Conservation (phyloP, 2,329 filamentous ascomycete genomes). For the Eutypella sp. region DNA sequence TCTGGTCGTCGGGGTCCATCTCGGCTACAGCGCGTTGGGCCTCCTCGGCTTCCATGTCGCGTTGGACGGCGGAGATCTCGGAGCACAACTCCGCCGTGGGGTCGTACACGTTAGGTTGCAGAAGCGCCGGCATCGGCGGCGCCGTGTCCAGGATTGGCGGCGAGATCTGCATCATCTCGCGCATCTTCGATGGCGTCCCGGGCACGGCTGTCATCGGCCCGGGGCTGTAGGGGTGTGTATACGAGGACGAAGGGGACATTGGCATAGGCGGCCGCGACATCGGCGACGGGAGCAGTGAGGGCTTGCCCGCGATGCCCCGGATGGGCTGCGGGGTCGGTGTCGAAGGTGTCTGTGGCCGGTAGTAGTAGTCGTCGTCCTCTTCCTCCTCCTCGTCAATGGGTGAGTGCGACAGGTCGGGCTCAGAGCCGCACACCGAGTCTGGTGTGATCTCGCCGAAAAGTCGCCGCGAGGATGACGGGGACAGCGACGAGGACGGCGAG, state of each 20-base stretch:
- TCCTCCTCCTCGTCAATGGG: constrained; percentile 23
- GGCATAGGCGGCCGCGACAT: neutral
- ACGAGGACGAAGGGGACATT: neutral
- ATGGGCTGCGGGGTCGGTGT: constrained; percentile 10
- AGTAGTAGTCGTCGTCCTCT: constrained; percentile 24
- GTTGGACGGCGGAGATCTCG: constrained; percentile 53
- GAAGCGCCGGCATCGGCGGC: constrained; percentile 42
- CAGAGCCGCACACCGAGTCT: constrained; percentile 17
- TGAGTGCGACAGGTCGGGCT: constrained; percentile 27
- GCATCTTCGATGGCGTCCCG: constrained; percentile 14
- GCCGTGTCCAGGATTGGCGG: constrained; percentile 45
- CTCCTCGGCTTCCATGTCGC: constrained; percentile 53
- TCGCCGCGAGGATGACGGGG: constrained; percentile 10
- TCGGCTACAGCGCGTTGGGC: constrained; percentile 52
- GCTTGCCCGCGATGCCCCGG: neutral
- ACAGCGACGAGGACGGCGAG: neutral
- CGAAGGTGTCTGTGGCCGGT: constrained; percentile 23
- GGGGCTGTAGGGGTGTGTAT: neutral
- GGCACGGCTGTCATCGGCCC: constrained; percentile 22
- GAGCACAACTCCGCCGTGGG: constrained; percentile 37
- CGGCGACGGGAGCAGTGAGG: neutral
- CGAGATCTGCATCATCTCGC: constrained; percentile 35
- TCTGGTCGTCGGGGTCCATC: constrained; percentile 50
- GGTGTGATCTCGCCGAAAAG: constrained; percentile 27
- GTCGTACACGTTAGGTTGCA: constrained; percentile 55